Evolutionary conservation across 805 yeast species (phyloP).

Genomic region (Cyberlindnera mrakii): DNA sequence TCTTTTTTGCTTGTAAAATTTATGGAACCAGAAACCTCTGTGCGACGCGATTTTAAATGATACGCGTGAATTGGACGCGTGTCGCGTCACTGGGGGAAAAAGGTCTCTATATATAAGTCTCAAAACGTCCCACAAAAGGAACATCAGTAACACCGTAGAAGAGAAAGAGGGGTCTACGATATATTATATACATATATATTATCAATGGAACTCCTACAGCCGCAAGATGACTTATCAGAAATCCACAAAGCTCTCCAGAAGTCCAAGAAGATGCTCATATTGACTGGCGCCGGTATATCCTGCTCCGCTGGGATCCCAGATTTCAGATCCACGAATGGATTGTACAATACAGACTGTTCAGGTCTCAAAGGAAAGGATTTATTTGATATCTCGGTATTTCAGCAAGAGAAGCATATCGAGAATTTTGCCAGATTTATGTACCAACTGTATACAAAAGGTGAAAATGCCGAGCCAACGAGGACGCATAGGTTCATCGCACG

Average conservation of each 20-base stretch:
- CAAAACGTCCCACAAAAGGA: too few species aligned
- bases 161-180: background rate
- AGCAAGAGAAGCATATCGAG: conserved; percentile 56
- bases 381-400: conserved; percentile 79
- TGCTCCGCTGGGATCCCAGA: conserved; percentile 98
- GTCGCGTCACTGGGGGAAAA: too few species aligned
- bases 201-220: background rate
- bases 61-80: too few species aligned
- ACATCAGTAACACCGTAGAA: background rate
- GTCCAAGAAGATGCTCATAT: conserved; percentile 47
- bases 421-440: conserved; percentile 91
- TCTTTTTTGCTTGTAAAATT: too few species aligned
- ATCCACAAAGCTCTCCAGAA: conserved; percentile 17
- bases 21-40: background rate
- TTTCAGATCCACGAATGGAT: conserved; percentile 78
- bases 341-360: conserved; percentile 45
- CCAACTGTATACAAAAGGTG: conserved; percentile 56
- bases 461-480: conserved; percentile 69
- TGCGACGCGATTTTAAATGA: too few species aligned
- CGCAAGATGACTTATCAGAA: background rate
- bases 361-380: conserved; percentile 83
- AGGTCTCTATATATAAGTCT: too few species aligned
- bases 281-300: conserved; percentile 96
- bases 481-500: conserved; percentile 66
- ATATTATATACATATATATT: too few species aligned